Base-by-base conservation (phyloP, 257 asterid species). In the Salvia splendens region DNA sequence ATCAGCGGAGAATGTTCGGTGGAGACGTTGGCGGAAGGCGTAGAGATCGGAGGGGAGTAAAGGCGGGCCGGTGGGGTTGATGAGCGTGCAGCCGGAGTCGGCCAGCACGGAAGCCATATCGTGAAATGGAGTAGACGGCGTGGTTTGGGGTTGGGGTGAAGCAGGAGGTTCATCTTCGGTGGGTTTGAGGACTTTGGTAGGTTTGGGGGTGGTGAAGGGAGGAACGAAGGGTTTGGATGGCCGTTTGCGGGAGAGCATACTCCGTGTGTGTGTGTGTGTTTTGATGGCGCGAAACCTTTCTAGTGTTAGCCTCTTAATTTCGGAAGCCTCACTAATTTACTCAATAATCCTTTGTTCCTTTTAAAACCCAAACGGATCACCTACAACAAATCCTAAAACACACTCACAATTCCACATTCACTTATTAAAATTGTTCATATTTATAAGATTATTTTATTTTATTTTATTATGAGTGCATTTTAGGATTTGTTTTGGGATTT, bases 1-100 rank as follows among this genome's bases (percentile, higher is more conserved):
- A 70, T 84, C 86, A 4, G 61, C 64, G 32, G 92, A 80, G 64
- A 90, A 79, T 14, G 78, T 52, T 61, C 77, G 79, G 16, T 84
- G 73, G 59, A 90, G 84, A 56, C 75, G 81, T 53, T 68, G 84
- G 70, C 96, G 92, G 70, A 90, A 84, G 74, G 68, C 77, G 74
- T 83, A 85, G 51, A 82, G 77, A 60, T 90, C 88, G 47, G 92
- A 74, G 6, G 96, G 94, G 57, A 90, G 73, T 77, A 82, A 81
- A 7, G 95, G 90, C 6, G 95, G 95, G 0, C 87, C 91, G 35
- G 78, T 47, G 30, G 86, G 84, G 76, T 83, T 85, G 59, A 74
- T 78, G 50, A 90, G 75, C 8, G 96, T 85, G 74, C 96, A 90
- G 3, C 95, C 97, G 6, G 87, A 90, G 40, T 83, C 96, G 2